These are phyloP conservation scores for Pseudocercospora eumusae DNA, from an alignment of 2,329 filamentous ascomycete species.

Conservation along the genomic window DNA sequence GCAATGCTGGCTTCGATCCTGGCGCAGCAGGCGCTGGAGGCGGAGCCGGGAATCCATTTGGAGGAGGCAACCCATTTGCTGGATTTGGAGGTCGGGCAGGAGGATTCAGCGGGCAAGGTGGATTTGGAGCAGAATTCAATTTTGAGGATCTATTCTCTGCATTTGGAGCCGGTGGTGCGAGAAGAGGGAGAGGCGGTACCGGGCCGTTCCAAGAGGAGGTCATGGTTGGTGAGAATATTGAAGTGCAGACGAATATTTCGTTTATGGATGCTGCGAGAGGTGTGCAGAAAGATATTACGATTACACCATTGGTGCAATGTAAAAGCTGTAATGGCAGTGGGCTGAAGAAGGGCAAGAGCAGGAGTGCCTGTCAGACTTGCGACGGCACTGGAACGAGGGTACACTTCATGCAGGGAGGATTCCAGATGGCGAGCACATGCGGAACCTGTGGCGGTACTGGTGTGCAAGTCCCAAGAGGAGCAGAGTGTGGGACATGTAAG, in stretches of 20 bases:
- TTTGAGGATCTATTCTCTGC: slow-evolving; percentile 95
- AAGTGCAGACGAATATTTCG: slow-evolving; percentile 87
- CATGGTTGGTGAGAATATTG: slow-evolving; percentile 91
- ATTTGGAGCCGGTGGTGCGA: slow-evolving; percentile 67
- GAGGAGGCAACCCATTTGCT: slow-evolving; percentile 54
- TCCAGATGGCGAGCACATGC: slow-evolving; percentile 94
- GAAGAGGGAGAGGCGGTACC: slow-evolving; percentile 53
- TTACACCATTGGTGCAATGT: slow-evolving; percentile 79
- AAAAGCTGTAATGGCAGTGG: slow-evolving; percentile 81
- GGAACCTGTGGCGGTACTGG: slow-evolving; percentile 77
- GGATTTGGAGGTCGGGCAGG: slow-evolving; percentile 46
- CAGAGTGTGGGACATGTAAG: slow-evolving; percentile 75
- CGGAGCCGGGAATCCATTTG: slow-evolving; percentile 66
- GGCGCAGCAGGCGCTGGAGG: slow-evolving; percentile 63
- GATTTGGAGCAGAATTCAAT: slow-evolving; percentile 69
- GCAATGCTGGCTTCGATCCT: slow-evolving; percentile 71
- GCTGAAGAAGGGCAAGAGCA: slow-evolving; percentile 75
- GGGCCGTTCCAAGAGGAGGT: slow-evolving; percentile 78
- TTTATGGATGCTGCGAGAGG: slow-evolving; percentile 97
- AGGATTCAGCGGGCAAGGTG: slow-evolving; percentile 57
- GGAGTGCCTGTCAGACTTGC: slow-evolving; percentile 74
- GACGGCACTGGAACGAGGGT: slow-evolving; percentile 84
- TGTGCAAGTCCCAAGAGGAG: slow-evolving; percentile 71
- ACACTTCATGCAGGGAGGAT: slow-evolving; percentile 86
- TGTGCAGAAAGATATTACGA: slow-evolving; percentile 79